phyloP scores from a whole-genome alignment of 2,329 filamentous ascomycete genomes.

The Talaromyces sp. region DNA sequence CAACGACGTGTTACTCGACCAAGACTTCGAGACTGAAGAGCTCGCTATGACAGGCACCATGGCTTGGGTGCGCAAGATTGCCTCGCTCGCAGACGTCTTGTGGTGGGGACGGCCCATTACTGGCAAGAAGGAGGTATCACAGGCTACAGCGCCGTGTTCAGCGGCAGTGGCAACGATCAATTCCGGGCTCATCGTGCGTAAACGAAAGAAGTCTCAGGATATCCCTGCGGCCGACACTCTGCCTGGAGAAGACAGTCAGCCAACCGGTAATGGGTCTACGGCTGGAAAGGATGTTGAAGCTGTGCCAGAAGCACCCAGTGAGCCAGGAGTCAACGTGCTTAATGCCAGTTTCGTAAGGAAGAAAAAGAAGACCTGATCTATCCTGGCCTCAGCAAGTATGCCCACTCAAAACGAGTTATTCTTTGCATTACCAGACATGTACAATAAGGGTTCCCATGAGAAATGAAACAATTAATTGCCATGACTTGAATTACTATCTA shows the following conservation, averaged over 20 bases:
- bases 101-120: conserved; percentile 30
- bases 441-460: neutral
- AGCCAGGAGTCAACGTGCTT: conserved; percentile 31
- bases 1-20: conserved; percentile 33
- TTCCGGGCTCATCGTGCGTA: conserved; percentile 27
- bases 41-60: conserved; percentile 34
- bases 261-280: neutral
- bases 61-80: conserved; percentile 36
- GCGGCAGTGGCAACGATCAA: conserved; percentile 21
- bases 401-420: neutral
- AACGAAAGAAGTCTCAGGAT: conserved; percentile 29
- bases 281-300: neutral
- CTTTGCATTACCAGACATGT: neutral
- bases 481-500: neutral
- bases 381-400: neutral
- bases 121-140: conserved; percentile 21
- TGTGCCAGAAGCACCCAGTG: conserved; percentile 4
- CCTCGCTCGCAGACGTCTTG: conserved; percentile 30
- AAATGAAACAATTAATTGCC: neutral
- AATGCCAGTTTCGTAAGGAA: conserved; percentile 32
- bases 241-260: neutral
- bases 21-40: conserved; percentile 37
- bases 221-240: neutral
- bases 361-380: conserved; percentile 32
- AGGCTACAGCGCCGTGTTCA: conserved; percentile 9